Conservation (phyloP, 352 stramenopile genomes). For the Phytophthora sp. region DNA sequence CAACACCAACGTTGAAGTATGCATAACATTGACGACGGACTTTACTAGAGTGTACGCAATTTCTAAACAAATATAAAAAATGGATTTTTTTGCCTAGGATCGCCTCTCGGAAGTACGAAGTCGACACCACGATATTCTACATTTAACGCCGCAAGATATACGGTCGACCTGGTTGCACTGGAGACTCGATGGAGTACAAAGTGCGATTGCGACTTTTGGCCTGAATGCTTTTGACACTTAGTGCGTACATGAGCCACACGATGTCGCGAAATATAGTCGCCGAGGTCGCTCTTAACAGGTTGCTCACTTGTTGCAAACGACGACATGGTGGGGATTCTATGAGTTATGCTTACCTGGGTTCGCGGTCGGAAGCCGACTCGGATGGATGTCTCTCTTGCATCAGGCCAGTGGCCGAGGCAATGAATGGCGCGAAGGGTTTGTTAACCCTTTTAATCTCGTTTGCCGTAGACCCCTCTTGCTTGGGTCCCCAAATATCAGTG, state of each 20-base stretch:
- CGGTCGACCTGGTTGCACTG: no score
- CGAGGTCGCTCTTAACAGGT: no score
- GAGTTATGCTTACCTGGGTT: neutral
- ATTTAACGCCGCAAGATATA: no score
- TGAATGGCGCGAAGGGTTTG: neutral
- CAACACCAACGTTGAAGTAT: neutral
- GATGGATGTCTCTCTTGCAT: neutral
- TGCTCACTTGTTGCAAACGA: constrained; percentile 11
- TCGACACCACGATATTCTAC: constrained; percentile 1
- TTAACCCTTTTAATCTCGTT: neutral
- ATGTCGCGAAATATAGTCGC: no score
- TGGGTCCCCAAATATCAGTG: constrained; percentile 16
- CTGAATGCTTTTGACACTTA: no score
- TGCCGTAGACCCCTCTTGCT: no score
- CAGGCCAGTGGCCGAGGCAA: constrained; percentile 1
- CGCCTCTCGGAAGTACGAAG: constrained; percentile 1
- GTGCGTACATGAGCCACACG: no score
- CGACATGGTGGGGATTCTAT: constrained; percentile 5
- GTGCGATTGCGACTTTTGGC: no score
- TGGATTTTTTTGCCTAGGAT: constrained; percentile 1
- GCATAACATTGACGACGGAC: neutral
- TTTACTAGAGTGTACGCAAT: no score
- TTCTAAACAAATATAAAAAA: no score
- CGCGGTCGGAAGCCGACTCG: no score
- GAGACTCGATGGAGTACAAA: no score